Evolutionary conservation across 2,329 filamentous ascomycete genomes (phyloP), one percentile per base, ranked within the genome.

Genomic region (Nemania bipapillata): DNA sequence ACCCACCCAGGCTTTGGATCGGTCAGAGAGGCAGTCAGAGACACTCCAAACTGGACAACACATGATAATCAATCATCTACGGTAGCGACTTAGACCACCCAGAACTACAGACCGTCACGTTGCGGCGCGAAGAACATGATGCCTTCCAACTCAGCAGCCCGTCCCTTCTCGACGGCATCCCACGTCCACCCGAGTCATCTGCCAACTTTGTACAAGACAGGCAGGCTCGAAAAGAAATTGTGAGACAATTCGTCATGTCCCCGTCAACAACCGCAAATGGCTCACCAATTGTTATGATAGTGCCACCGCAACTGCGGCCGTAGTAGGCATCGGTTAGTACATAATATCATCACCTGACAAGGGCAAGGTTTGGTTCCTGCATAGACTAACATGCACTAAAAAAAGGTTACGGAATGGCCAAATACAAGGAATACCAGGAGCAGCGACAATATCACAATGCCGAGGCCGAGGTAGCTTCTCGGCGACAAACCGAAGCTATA

Each of bases 401-500:
- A 42, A 52, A 26, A 77, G 76, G 76, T 42, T 79, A 78, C 70
- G 76, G 76, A 24, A 59, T 79, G 35, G 70, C 72, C 54, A 77
- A 76, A 54, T 77, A 77, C 59, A 77, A 76, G 66, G 69, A 77
- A 40, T 71, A 71, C 37, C 72, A 74, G 28, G 68, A 74, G 8
- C 63, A 72, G 9, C 72, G 74, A 47, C 40, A 72, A 5, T 73
- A 73, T 59, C 66, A 65, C 11, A 83, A 65, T 76, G 77, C 63
- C 72, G 70, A 74, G 69, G 42, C 64, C 20, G 63, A 70, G 24
- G 70, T 80, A 50, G 78, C 79, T 42, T 74, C 73, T n/a, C 79
- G 80, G 59, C 77, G 66, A 17, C 70, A 77, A 45, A 77, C 77
- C 55, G 80, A 84, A 66, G 79, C 81, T 22, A 78, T 83, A 63